Evolutionary conservation across 108 stramenopile genomes (phyloP), one percentile per base, ranked within the genome.

Genomic region (Nannochloropsis salina): DNA sequence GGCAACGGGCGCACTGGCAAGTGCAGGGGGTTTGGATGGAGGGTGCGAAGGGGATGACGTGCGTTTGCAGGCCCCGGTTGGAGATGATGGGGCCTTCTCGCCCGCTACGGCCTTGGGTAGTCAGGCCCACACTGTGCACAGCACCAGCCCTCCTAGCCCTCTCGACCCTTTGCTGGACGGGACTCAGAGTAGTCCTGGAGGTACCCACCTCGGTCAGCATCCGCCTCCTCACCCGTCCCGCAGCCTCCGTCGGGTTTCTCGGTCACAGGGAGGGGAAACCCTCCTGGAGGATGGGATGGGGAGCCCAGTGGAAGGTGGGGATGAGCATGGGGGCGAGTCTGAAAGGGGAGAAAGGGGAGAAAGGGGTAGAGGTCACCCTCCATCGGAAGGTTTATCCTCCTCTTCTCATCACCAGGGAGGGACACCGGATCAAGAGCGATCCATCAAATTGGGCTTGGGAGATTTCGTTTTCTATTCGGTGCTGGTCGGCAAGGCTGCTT

Each of bases 381-480:
- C 86, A 42, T 41, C 80, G 80, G 85, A 85, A 47, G 40, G 8
- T 44, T 84, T 82, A 42, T 82, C 42, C 21, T 82, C 31, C 20
- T 74, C 61, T n/a, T 74, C 61, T n/a, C 61, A 74, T 8, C 61
- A 74, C 43, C 41, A 82, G 47, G 45, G 82, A 86, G 21, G 43
- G n/a, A 12, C 42, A 18, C 21, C 44, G 42, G 80, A 82, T 8
- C 31, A 31, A 20, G 43, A 51, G 42, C 74, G 45, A 31, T 41
- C 11, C 80, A 80, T 89, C 43, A 86, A 88, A 61, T 89, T 91
- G 44, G 92, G 92, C 12, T 90, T 92, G 5, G 97, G 97, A 0
- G 98, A 98, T 87, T 98, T 98, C 89, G 96, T 98, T 18, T 98
- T 98, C 83, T 98, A 98, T 88, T 93, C 93, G 80, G 93, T 98